Evolutionary conservation across 805 yeast species (phyloP), one percentile per base, ranked within the genome.

Genomic region (Lipomyces yamadae): DNA sequence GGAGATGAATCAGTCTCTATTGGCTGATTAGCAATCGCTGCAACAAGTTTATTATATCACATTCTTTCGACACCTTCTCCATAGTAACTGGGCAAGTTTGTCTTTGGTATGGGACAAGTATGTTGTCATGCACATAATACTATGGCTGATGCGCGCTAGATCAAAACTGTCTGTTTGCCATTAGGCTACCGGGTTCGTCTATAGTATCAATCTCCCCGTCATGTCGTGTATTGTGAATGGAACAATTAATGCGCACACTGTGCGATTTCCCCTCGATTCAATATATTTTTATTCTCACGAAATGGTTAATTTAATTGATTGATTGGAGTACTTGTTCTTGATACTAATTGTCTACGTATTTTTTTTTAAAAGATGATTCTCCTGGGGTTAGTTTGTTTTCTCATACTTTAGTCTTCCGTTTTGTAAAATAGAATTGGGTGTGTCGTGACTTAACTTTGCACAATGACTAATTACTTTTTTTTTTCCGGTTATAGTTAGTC

Each of bases 1-100:
- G 33, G 70, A 67, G 33, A n/a, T 63, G 67, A 62, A 42, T 29
- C 62, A 60, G 33, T 64, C 69, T 2, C 32, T 63, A 45, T 48
- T 64, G n/a, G 69, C 63, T 13, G 64, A 61, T 52, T 60, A 33
- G 42, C 13, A 24, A 35, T 18, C 24, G 15, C 6, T 32, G 11
- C n/a, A 42, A 5, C n/a, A n/a, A 42, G n/a, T 33, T 6, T 33
- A 32, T 30, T 18, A 53, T 15, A 15, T 8, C 7, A 33, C 33
- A 53, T 53, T 53, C 33, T 13, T 53, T 15, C n/a, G 15, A 37
- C 39, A 37, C n/a, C n/a, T 42, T 15, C 18, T 42, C 48, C 18
- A 15, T 15, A n/a, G 15, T n/a, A 15, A 13, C 15, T 42, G 7
- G 18, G 48, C 48, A n/a, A 42, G 48, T 8, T 15, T 42, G 48